Base-by-base conservation (phyloP, 139 green algal genomes). In the Coccomyxa sp. region DNA sequence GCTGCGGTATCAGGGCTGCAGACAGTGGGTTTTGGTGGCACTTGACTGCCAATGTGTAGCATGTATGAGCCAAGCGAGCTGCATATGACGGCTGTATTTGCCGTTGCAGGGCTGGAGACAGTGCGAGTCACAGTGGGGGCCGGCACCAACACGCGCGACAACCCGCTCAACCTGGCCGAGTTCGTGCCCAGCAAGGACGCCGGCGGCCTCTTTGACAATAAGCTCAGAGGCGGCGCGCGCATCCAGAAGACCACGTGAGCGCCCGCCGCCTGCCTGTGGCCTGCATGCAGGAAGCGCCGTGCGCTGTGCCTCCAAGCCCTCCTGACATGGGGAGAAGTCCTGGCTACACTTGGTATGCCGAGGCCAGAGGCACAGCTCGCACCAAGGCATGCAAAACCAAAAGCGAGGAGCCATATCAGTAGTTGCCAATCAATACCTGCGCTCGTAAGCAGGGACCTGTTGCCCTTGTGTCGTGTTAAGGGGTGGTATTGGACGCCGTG, bases 141-240 rank as follows among this genome's bases (percentile, higher is more conserved):
- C 36, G 93, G 93, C 50, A 78, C 87, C 37, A 84, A 86, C 82
- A 97, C 92, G 7, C 87, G 87, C 22, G 89, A 96, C 82, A 90
- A 87, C 50, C 93, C 93, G 22, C 78, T 82, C 9, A 79, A 77
- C 31, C 79, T 94, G 38, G 86, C 79, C 7, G 87, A 92, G 82
- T 94, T 90, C 73, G 36, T 76, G 70, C 90, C 91, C 8, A 81
- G 85, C 44, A 88, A 90, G 73, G 89, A 92, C 70, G 69, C 84
- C 39, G 87, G 88, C 14, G 90, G 90, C 44, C 75, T 93, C 58
- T 92, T 94, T 84, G 90, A 95, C 78, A 71, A 71, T 29, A 71
- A 71, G 7, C 2, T 16, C 2, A 2, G 64, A 10, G 64, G 29
- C 29, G 2, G 64, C 64, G 33, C 64, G 64, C 64, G 50, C 50